Base-by-base conservation (phyloP, 768 basidiomycete species). In the Mycena venus region DNA sequence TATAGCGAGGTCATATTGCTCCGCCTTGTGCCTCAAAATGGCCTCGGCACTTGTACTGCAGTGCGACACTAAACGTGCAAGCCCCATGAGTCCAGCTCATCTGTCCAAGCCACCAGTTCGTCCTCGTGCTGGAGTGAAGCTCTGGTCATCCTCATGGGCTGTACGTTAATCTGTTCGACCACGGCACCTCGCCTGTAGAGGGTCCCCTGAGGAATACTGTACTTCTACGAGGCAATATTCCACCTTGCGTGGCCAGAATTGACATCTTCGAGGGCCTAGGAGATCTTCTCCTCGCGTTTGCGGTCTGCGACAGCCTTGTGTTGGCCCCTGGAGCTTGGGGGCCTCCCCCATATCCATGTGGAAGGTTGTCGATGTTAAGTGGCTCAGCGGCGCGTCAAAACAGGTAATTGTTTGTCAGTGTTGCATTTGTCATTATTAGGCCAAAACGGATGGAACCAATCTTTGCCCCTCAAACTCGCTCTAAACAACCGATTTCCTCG, bases 61-160 rank as follows among this genome's bases (percentile, higher is more conserved):
- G 44, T 40, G 1, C 31, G 9, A 5, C 38, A 38, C 19, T n/a
- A 23, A 5, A 68, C 4, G 38, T 68, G 67, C 11, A 68, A 36
- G 15, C 67, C 67, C 67, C 67, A 58, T 1, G 10, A 7, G 25
- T 68, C 67, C n/a, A 68, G 25, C 36, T 68, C 67, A 2, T 23
- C 2, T 3, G 59, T n/a, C 67, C 53, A 68, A 15, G 23, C 56
- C 34, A 56, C 21, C 4, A 68, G 49, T 23, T 59, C 67, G 10
- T 36, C 67, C 38, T 68, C 67, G 15, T 59, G 23, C 67, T 10
- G 2, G 3, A 4, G 25, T 14, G 3, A 58, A 15, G 17, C 31
- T 25, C 23, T 68, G 67, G 25, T 29, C 49, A 2, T 29, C 32
- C 34, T 40, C 23, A 21, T 62, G 47, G 8, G 59, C 69, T 19